A percentile compares a stretch with the other conserved stretches of the same genome.
phyloP scores from a whole-genome alignment of 2,329 filamentous ascomycete genomes.

The Thelonectria blattea region DNA sequence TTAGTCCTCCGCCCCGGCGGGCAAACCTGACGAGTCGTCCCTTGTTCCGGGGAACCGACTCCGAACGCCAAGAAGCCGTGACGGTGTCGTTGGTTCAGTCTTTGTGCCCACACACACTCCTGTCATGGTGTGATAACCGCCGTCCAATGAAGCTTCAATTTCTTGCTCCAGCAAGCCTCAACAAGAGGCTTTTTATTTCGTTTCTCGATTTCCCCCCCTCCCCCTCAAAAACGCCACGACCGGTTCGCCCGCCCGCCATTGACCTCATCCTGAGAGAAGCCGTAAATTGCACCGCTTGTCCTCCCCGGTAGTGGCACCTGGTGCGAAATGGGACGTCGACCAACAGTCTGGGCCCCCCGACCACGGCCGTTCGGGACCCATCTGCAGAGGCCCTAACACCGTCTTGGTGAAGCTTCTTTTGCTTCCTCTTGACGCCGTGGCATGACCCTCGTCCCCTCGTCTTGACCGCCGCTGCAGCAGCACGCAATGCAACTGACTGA shows the following conservation, averaged over 20 bases:
- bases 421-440: constrained; percentile 4
- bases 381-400: constrained; percentile 3
- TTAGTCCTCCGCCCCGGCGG: constrained; percentile 29
- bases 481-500: not conserved
- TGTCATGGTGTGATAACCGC: constrained; percentile 19
- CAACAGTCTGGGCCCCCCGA: constrained; percentile 20
- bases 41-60: constrained; percentile 13
- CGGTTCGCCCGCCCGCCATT: constrained; percentile 4
- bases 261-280: not conserved
- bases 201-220: not conserved
- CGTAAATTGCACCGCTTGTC: not conserved
- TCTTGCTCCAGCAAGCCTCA: not conserved
- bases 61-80: not conserved
- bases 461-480: not conserved
- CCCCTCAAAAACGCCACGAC: constrained; percentile 10
- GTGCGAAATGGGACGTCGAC: not conserved
- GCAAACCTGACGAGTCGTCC: not conserved
- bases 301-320: constrained; percentile 5
- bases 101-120: not conserved
- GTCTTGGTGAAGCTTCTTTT: not conserved
- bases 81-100: too few species aligned
- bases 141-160: constrained; percentile 4
- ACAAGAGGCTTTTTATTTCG: not conserved
- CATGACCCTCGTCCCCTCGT: not conserved
- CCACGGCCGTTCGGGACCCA: constrained; percentile 6